A percentile compares a stretch with the other conserved stretches of the same genome.
These are phyloP conservation scores for Cryptococcus sp. DNA, from an alignment of 1,284 basidiomycete genomes.

Conservation along the genomic window DNA sequence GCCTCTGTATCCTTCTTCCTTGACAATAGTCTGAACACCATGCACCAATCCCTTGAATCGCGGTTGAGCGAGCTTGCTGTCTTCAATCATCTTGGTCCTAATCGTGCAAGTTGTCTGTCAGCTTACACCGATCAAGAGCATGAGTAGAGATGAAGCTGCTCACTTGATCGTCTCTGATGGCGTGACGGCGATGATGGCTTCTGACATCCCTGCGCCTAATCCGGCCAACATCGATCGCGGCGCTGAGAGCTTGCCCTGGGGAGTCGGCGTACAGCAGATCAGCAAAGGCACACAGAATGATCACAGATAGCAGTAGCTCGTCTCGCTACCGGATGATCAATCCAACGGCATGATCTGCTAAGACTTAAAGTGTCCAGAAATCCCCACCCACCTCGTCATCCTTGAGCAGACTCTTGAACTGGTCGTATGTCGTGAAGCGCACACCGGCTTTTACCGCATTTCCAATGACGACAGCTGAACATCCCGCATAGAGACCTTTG, in stretches of 20 bases:
- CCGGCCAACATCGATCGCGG: conserved; percentile 84
- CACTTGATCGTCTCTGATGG: conserved; percentile 98
- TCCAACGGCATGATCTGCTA: too few relatives aligned
- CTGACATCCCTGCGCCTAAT: conserved; percentile 89
- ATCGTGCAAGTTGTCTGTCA: conserved; percentile 1
- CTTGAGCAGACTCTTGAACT: conserved; percentile 81
- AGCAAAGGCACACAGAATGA: background rate
- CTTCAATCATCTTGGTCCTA: conserved; percentile 97
- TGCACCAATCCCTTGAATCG: conserved; percentile 86
- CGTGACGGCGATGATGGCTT: conserved; percentile 92
- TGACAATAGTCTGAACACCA: conserved; percentile 78
- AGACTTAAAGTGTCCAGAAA: too few relatives aligned
- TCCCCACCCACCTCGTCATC: conserved; percentile 73
- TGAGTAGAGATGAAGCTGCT: conserved; percentile 36
- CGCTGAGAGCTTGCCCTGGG: conserved; percentile 83
- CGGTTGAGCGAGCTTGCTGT: conserved; percentile 79
- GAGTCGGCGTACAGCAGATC: background rate
- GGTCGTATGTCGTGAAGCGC: conserved; percentile 90
- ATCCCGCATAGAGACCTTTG: conserved; percentile 79
- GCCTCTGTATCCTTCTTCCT: conserved; percentile 73
- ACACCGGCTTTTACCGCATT: conserved; percentile 92
- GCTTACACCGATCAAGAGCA: background rate
- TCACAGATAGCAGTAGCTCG: background rate
- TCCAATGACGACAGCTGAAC: conserved; percentile 81
- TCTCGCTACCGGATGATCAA: background rate